Conservation (phyloP, 2,329 filamentous ascomycete genomes). For the Ceratocystis cacaofunesta region DNA sequence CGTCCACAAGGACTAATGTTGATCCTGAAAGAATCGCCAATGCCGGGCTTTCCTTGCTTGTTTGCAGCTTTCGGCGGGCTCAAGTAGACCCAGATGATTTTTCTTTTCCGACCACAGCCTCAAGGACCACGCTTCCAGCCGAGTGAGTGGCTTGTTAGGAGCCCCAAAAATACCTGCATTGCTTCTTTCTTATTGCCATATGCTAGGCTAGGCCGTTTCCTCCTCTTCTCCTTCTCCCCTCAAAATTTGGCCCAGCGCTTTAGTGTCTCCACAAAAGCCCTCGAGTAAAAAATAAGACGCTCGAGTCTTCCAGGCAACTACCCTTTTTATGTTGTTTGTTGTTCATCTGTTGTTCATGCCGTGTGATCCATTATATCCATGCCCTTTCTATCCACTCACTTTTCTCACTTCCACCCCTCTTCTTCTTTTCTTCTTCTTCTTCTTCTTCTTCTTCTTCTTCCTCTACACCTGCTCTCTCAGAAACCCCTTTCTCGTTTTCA, state of each 20-base stretch:
- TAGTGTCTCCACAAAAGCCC: not conserved
- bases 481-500: not conserved
- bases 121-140: too few relatives aligned
- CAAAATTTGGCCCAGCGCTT: not conserved
- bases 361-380: not conserved
- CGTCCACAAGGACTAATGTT: too few relatives aligned
- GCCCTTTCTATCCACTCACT: not conserved
- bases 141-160: too few relatives aligned
- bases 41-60: not conserved
- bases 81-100: not conserved
- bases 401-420: not conserved
- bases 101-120: not conserved
- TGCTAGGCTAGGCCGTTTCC: not conserved
- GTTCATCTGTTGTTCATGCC: constrained; percentile 2
- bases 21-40: not conserved
- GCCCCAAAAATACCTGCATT: not conserved
- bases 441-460: not conserved
- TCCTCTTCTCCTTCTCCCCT: not conserved
- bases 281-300: not conserved
- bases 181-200: not conserved
- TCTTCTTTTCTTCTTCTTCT: not conserved
- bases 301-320: constrained; percentile 1
- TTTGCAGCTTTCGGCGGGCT: too few relatives aligned
- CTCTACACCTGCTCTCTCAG: not conserved
- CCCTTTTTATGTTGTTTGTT: not conserved